Evolutionary conservation across 495 filamentous ascomycete species (phyloP).

Genomic region (Emericellopsis terricola): DNA sequence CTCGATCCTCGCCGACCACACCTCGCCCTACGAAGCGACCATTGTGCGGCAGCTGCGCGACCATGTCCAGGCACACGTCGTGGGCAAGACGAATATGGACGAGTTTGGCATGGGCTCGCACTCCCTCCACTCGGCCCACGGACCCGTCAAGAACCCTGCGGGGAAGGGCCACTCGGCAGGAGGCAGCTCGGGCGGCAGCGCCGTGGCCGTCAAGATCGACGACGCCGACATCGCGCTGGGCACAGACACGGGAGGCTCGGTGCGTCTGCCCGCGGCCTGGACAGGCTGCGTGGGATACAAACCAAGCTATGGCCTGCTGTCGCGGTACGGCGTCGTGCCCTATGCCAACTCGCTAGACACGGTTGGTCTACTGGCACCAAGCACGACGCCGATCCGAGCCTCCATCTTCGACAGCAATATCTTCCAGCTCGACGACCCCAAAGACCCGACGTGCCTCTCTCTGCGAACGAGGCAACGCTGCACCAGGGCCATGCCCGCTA

Average conservation of each 20-base stretch:
- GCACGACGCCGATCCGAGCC: slow-evolving; percentile 25
- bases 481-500: slow-evolving; percentile 16
- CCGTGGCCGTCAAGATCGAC: slow-evolving; percentile 57
- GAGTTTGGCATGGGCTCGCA: slow-evolving; percentile 98
- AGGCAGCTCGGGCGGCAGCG: slow-evolving; percentile 89
- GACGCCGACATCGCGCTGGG: slow-evolving; percentile 68
- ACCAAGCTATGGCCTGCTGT: slow-evolving; percentile 51
- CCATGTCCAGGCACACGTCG: slow-evolving; percentile 45
- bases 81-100: slow-evolving; percentile 82
- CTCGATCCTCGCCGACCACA: slow-evolving; percentile 46
- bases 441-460: slow-evolving; percentile 63
- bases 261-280: slow-evolving; percentile 82
- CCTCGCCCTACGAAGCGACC: slow-evolving; percentile 68
- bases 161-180: slow-evolving; percentile 43
- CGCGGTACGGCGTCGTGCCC: slow-evolving; percentile 77
- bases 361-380: slow-evolving; percentile 56
- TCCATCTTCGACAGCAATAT: slow-evolving; percentile 33
- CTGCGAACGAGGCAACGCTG: slow-evolving; percentile 32
- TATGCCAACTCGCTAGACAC: slow-evolving; percentile 96
- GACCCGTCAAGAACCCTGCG: slow-evolving; percentile 35
- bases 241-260: slow-evolving; percentile 89
- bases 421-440: slow-evolving; percentile 38
- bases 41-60: slow-evolving; percentile 48
- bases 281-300: slow-evolving; percentile 82
- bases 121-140: slow-evolving; percentile 56